Evolutionary conservation across 345 rosid species (phyloP).

Genomic region (Salix viminalis): DNA sequence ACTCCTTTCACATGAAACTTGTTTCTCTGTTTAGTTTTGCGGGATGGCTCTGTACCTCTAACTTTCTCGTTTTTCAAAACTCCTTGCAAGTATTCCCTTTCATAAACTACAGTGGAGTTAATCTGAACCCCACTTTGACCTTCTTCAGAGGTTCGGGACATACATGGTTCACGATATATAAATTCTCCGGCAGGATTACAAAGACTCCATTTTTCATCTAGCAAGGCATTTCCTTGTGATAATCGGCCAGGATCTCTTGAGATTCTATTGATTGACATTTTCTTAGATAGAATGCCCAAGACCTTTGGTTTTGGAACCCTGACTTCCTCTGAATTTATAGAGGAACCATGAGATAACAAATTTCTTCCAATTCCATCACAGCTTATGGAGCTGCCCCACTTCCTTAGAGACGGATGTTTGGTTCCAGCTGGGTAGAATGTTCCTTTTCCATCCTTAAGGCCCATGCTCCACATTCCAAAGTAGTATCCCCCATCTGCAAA

Average conservation of each 20-base stretch:
- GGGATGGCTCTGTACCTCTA: constrained; percentile 30
- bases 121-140: constrained; percentile 43
- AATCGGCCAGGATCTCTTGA: constrained; percentile 44
- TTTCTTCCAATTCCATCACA: constrained; percentile 43
- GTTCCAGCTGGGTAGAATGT: constrained; percentile 75
- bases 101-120: constrained; percentile 42
- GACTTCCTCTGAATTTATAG: constrained; percentile 41
- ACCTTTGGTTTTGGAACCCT: constrained; percentile 31
- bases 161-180: constrained; percentile 27
- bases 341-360: constrained; percentile 41
- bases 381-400: constrained; percentile 43
- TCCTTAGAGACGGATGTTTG: constrained; percentile 61
- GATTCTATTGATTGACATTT: constrained; percentile 37
- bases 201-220: constrained; percentile 35
- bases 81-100: constrained; percentile 93
- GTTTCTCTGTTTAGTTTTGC: constrained; percentile 40
- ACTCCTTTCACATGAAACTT: constrained; percentile 43
- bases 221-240: constrained; percentile 38
- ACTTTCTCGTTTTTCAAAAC: constrained; percentile 63
- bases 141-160: constrained; percentile 32
- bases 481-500: constrained; percentile 77
- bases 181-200: constrained; percentile 38
- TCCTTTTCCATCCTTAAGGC: constrained; percentile 89
- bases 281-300: constrained; percentile 53
- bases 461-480: constrained; percentile 75